Percentiles rank a stretch among this genome's conserved stretches.
Conservation (phyloP, 1,284 basidiomycete genomes). For the Fomitopsis palustris region DNA sequence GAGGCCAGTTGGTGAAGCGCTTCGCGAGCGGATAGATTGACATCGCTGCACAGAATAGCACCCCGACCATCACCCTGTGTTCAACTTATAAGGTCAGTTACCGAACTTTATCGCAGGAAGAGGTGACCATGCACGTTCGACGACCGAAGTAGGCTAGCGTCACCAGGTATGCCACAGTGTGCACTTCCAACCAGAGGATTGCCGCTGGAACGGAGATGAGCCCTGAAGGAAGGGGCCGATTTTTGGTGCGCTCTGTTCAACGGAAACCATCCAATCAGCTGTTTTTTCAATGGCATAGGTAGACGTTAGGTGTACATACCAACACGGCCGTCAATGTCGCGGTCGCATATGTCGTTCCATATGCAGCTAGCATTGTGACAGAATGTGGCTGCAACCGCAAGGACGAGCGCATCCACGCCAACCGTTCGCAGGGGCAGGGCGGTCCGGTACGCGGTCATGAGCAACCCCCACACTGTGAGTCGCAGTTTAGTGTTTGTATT, state of each 20-base stretch:
- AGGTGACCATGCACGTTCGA: conserved; percentile 6
- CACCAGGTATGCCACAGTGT: not conserved
- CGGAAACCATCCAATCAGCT: too few species aligned
- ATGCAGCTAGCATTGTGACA: conserved; percentile 30
- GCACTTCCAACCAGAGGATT: not conserved
- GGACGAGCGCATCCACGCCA: conserved; percentile 13
- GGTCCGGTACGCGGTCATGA: conserved; percentile 20
- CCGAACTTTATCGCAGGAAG: not conserved
- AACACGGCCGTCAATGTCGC: conserved; percentile 36
- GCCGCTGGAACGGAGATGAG: not conserved
- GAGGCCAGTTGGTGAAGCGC: conserved; percentile 51
- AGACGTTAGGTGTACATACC: conserved; percentile 12
- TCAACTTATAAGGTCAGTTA: not conserved
- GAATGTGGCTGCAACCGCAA: conserved; percentile 21
- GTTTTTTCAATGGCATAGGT: not conserved
- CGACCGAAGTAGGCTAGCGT: conserved; percentile 10
- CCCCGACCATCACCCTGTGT: not conserved
- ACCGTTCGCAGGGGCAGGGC: conserved; percentile 10
- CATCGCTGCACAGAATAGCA: conserved; percentile 5
- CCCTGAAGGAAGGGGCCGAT: not conserved
- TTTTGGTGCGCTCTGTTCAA: conserved; percentile 18
- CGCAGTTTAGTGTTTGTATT: not conserved
- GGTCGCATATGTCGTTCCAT: conserved; percentile 37
- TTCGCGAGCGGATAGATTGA: conserved; percentile 19
- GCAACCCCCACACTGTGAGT: conserved; percentile 20